Conservation (phyloP, 352 stramenopile species). For the Pythium aquatile region DNA sequence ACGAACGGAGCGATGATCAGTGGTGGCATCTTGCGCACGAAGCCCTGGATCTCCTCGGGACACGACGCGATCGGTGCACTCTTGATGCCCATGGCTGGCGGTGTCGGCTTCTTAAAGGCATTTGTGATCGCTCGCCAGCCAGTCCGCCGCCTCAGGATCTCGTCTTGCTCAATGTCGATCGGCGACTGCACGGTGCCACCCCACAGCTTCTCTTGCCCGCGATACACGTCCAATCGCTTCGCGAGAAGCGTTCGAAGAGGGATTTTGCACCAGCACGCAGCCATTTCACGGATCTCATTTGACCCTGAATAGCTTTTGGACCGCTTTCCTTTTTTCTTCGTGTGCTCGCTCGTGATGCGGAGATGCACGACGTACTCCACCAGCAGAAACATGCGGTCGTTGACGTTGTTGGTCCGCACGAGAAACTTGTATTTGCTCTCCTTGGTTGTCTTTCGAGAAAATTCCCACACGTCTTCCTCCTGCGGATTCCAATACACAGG, state of each 20-base stretch:
- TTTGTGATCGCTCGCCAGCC: constrained; percentile 74
- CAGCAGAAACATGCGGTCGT: constrained; percentile 63
- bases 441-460: constrained; percentile 74
- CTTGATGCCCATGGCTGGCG: constrained; percentile 65
- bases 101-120: constrained; percentile 52
- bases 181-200: constrained; percentile 61
- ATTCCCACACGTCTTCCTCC: constrained; percentile 82
- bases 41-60: constrained; percentile 48
- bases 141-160: constrained; percentile 60
- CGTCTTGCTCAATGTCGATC: constrained; percentile 72
- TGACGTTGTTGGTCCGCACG: constrained; percentile 66
- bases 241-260: constrained; percentile 52
- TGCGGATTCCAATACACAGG: constrained; percentile 65
- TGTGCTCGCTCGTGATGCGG: constrained; percentile 30
- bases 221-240: constrained; percentile 44
- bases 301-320: constrained; percentile 11
- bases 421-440: constrained; percentile 84
- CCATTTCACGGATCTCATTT: constrained; percentile 54
- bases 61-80: constrained; percentile 51
- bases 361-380: constrained; percentile 79
- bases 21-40: constrained; percentile 57
- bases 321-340: constrained; percentile 21
- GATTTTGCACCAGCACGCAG: constrained; percentile 80
- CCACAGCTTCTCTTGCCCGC: constrained; percentile 56
- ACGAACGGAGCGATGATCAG: constrained; percentile 67